Evolutionary conservation across 176 grass and related monocot species (phyloP), one percentile per base, ranked within the genome.

Genomic region (Hyparrhenia diplandra): DNA sequence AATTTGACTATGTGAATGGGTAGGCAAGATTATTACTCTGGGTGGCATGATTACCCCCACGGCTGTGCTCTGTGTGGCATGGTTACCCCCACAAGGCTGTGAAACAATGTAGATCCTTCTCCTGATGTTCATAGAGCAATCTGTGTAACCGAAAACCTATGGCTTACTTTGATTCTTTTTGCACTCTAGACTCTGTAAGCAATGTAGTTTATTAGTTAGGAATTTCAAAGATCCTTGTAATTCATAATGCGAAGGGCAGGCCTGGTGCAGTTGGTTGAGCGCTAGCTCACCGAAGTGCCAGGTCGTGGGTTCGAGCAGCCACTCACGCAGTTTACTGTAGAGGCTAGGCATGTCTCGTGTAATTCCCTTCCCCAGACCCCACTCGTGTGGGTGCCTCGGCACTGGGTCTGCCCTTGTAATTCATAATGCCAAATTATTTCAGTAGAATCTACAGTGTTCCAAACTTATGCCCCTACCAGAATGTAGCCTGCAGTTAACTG

Each of bases 1-100:
- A 77, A 77, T 75, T 30, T 66, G 71, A 65, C 41, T 71, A 71
- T 74, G 58, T 65, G 71, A 25, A 43, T 65, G 59, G 40, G 73
- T 69, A 57, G 58, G 32, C 24, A 37, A 64, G 41, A 64, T 73
- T 25, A 46, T 42, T 13, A 28, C 67, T 73, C 20, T 73, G 36
- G 1, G 1, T 64, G 55, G 28, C 67, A 57, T 73, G 54, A n/a
- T 77, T 73, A 41, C 4, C 13, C 23, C 34, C 13, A 55, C 23
- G 27, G 52, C 52, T 55, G 52, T n/a, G 20, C 49, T 46, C 17
- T 1, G 1, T 12, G 55, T 65, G 52, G 0, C 52, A 55, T 55
- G 52, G 52, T 55, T n/a, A n/a, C n/a, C n/a, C 52, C 52, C 20
- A n/a, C 24, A 72, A 52, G 77, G 82, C 36, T 55, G 58, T 61